Percentiles rank a stretch among this genome's conserved stretches.
Evolutionary conservation across 305 asterid genomes (phyloP).

Genomic region (Fraxinus platypoda): DNA sequence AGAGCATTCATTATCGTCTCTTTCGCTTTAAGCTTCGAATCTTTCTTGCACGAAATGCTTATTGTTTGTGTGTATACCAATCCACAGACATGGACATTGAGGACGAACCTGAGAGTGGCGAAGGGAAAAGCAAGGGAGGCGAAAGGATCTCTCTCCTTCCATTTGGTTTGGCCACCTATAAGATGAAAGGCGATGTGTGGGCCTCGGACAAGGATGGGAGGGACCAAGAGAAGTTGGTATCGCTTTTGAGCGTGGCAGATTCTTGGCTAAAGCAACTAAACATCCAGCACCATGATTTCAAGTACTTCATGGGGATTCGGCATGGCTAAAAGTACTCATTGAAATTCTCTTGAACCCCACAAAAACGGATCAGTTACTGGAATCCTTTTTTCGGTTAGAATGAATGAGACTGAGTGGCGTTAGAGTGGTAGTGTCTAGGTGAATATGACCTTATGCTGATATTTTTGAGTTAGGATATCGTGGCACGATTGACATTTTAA

Average conservation of each 20-base stretch:
- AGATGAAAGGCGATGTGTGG: slow-evolving; percentile 95
- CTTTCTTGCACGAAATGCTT: background rate
- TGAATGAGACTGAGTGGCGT: background rate
- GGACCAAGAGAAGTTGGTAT: slow-evolving; percentile 66
- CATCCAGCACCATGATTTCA: slow-evolving; percentile 93
- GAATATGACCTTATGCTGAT: background rate
- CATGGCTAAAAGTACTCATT: slow-evolving; percentile 39
- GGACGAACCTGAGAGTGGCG: slow-evolving; percentile 35
- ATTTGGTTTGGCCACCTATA: slow-evolving; percentile 79
- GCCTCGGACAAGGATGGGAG: slow-evolving; percentile 53
- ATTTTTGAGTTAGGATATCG: background rate
- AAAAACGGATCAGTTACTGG: slow-evolving; percentile 19
- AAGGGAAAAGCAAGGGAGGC: slow-evolving; percentile 51
- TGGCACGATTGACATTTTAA: background rate
- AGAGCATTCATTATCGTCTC: background rate
- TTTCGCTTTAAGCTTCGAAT: slow-evolving; percentile 11
- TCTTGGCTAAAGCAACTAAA: slow-evolving; percentile 92
- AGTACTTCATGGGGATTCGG: slow-evolving; percentile 71
- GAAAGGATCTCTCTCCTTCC: slow-evolving; percentile 65
- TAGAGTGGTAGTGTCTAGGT: background rate
- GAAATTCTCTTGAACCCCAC: slow-evolving; percentile 17
- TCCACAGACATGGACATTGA: slow-evolving; percentile 54
- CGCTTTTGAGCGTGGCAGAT: slow-evolving; percentile 76
- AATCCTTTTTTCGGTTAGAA: slow-evolving; percentile 4
- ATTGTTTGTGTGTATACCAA: background rate